Conservation (phyloP, 2,329 filamentous ascomycete genomes). For the Phialophora macrospora region DNA sequence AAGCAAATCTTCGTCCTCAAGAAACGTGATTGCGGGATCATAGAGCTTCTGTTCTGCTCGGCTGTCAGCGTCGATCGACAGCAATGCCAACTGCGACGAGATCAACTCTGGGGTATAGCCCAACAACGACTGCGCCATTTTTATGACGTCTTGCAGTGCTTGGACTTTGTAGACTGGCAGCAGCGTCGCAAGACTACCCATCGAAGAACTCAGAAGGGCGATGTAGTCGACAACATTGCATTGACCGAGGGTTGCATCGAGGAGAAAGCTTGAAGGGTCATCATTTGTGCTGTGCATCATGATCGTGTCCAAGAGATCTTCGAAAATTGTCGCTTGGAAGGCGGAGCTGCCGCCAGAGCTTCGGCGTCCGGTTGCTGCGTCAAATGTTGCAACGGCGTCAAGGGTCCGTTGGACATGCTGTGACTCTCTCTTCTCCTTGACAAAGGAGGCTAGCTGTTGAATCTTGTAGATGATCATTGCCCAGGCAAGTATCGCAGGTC, state of each 20-base stretch:
- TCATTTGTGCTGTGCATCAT: constrained; percentile 48
- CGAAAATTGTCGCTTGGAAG: constrained; percentile 51
- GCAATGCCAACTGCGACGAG: constrained; percentile 66
- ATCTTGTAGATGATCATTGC: constrained; percentile 74
- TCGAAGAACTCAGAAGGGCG: constrained; percentile 32
- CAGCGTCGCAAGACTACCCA: constrained; percentile 5
- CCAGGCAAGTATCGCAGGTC: constrained; percentile 81
- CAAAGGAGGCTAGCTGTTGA: constrained; percentile 65
- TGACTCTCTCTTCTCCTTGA: constrained; percentile 60
- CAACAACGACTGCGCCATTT: constrained; percentile 68
- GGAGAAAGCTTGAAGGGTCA: constrained; percentile 56
- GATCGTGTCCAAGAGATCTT: constrained; percentile 55
- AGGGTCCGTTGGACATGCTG: constrained; percentile 50
- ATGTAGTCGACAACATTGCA: constrained; percentile 57
- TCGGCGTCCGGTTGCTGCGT: constrained; percentile 36
- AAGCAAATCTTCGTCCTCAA: constrained; percentile 63
- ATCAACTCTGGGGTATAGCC: constrained; percentile 76
- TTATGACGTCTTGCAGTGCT: constrained; percentile 70
- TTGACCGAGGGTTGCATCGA: constrained; percentile 52
- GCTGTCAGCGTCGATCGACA: constrained; percentile 53
- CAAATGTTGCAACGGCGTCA: constrained; percentile 47
- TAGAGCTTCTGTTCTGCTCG: constrained; percentile 15
- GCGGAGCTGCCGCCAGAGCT: constrained; percentile 39
- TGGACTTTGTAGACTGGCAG: constrained; percentile 28
- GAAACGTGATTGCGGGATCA: constrained; percentile 53